phyloP scores from a whole-genome alignment of 2,329 filamentous ascomycete species.

The Beauveria sp. region DNA sequence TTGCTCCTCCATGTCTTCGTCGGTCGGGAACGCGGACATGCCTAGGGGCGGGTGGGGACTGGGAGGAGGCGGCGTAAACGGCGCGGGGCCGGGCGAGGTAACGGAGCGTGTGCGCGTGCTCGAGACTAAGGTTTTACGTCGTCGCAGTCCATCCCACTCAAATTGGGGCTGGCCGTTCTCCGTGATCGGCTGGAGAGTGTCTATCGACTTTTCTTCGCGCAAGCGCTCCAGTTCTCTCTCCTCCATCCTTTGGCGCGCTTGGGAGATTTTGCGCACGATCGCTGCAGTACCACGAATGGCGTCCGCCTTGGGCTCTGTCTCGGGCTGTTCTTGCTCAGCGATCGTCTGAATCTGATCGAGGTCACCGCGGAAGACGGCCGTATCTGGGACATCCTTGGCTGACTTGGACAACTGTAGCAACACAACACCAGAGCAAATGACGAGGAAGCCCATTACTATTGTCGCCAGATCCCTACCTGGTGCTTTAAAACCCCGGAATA shows the following conservation, averaged over 20 bases:
- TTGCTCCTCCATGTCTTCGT: slow-evolving; percentile 52
- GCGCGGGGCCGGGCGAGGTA: slow-evolving; percentile 19
- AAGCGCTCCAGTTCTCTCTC: slow-evolving; percentile 70
- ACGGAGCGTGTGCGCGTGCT: slow-evolving; percentile 10
- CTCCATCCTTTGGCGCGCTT: slow-evolving; percentile 68
- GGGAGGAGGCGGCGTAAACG: slow-evolving; percentile 27
- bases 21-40: slow-evolving; percentile 70
- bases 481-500: slow-evolving; percentile 93
- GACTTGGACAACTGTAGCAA: slow-evolving; percentile 95
- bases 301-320: slow-evolving; percentile 92
- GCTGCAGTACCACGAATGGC: slow-evolving; percentile 87
- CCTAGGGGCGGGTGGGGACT: slow-evolving; percentile 67
- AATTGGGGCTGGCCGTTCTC: slow-evolving; percentile 64
- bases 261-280: slow-evolving; percentile 76
- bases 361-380: slow-evolving; percentile 85
- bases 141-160: slow-evolving; percentile 87
- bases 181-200: slow-evolving; percentile 64
- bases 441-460: slow-evolving; percentile 86
- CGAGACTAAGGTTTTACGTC: slow-evolving; percentile 52
- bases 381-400: slow-evolving; percentile 91
- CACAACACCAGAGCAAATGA: slow-evolving; percentile 88
- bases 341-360: slow-evolving; percentile 93
- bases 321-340: slow-evolving; percentile 90
- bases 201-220: slow-evolving; percentile 66
- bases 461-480: slow-evolving; percentile 73